Evolutionary conservation across 2,329 filamentous ascomycete genomes (phyloP).

Genomic region (Apiospora saccharicola): DNA sequence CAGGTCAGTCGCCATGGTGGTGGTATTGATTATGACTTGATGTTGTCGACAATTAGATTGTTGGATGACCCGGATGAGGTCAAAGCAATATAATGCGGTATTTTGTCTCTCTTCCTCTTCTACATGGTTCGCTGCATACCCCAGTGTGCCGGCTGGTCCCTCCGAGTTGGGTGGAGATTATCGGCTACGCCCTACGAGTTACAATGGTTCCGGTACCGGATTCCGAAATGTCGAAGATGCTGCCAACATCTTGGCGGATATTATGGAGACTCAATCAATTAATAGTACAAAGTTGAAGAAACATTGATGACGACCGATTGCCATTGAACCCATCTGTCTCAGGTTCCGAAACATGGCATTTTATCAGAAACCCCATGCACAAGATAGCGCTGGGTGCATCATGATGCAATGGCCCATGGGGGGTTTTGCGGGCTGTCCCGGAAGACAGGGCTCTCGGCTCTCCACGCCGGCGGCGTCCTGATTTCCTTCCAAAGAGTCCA

Average conservation of each 20-base stretch:
- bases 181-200: not conserved
- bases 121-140: not conserved
- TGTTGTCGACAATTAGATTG: not conserved
- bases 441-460: not conserved
- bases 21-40: not conserved
- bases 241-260: not conserved
- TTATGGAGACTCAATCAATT: not conserved
- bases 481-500: not conserved
- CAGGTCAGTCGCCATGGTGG: not conserved
- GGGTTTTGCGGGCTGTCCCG: not conserved
- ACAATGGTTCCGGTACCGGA: slow-evolving; percentile 6
- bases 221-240: not conserved
- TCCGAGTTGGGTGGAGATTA: not conserved
- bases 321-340: not conserved
- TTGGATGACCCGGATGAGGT: not conserved
- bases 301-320: not conserved
- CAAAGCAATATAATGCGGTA: not conserved
- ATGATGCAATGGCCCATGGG: slow-evolving; percentile 16
- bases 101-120: not conserved
- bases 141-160: not conserved
- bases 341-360: not conserved
- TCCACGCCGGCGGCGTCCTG: not conserved
- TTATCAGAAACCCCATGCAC: not conserved
- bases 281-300: not conserved
- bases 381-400: not conserved